Evolutionary conservation across 139 green algal genomes (phyloP), one percentile per base, ranked within the genome.

Genomic region (Coccomyxa sp.): DNA sequence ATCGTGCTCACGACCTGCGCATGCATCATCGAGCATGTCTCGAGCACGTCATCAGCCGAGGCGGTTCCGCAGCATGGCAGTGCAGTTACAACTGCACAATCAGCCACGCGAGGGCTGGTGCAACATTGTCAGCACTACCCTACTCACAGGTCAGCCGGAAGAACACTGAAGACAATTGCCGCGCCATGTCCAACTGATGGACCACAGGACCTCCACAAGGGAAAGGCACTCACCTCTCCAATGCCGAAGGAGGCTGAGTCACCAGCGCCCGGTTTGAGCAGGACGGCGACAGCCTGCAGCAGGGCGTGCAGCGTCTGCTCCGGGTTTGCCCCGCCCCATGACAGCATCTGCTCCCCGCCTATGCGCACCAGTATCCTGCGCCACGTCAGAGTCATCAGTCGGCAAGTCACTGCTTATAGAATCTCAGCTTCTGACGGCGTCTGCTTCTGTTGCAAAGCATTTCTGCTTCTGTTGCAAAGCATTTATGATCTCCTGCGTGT

Each of bases 261-360:
- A 39, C 86, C 81, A 37, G 88, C 69, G 39, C 78, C 79, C 14
- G 84, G 87, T 16, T 78, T 34, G 68, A 91, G 82, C 72, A 89
- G 82, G 34, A 58, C 79, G 39, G 75, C 78, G 64, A 88, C 58
- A 0, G 79, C 82, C n/a, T 77, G 39, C 73, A 89, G 70, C 38
- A 88, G 36, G 22, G 78, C 58, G 0, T 55, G 38, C 27, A 90
- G 82, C 10, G 71, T 73, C 24, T 74, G 77, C 33, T 54, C 75
- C 16, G 76, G 58, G 58, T 68, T 22, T 16, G 55, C 55, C 1
- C 73, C 85, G 0, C 40, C 39, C 84, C 84, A 90, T 7, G n/a
- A 35, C n/a, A 91, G 76, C 24, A 83, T 38, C 2, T 77, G 78
- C 22, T 64, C 37, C 29, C 86, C 85, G n/a, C 80, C 87, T 5